Evolutionary conservation across 352 stramenopile genomes (phyloP), one percentile per base, ranked within the genome.

Genomic region (Pythium folliculosum): DNA sequence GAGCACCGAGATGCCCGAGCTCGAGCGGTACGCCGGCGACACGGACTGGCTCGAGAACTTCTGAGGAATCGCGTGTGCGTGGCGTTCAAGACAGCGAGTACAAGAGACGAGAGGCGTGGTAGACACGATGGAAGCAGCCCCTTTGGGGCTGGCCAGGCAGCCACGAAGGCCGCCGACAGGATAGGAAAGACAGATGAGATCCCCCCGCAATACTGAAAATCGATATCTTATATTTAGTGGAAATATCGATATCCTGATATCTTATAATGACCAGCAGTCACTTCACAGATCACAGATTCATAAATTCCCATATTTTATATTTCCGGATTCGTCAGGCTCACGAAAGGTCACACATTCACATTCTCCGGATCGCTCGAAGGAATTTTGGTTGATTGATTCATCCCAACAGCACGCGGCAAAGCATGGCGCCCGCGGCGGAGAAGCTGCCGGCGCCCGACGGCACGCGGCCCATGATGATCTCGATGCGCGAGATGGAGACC

Each of bases 401-500:
- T 40, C 35, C 3, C 27, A 5, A 5, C 27, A 5, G 27, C 27
- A 32, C 2, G 9, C 13, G 25, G n/a, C 13, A 22, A 32, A 32
- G 13, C 10, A 66, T 65, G 60, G 48, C 60, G 23, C 65, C 52
- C 4, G 22, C 50, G 22, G 62, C 25, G 0, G 64, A 77, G 61
- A 77, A 83, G 64, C 70, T 85, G 38, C 69, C 75, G 9, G 72
- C 84, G 45, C 86, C 84, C 17, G 80, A 89, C 54, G 84, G 86
- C 72, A 89, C 82, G 37, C 78, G 81, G 32, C 79, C 86, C 23
- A 84, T 94, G 79, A 91, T 94, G 84, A 91, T 94, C 60, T 91
- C 84, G 2, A 92, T 92, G 86, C 79, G 84, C 9, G 84, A 94
- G 72, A 94, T 94, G 86, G 86, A 94, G 64, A 87, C 79, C 53